Evolutionary conservation across 2,329 filamentous ascomycete genomes (phyloP).

Genomic region (Ophiostoma australiae): DNA sequence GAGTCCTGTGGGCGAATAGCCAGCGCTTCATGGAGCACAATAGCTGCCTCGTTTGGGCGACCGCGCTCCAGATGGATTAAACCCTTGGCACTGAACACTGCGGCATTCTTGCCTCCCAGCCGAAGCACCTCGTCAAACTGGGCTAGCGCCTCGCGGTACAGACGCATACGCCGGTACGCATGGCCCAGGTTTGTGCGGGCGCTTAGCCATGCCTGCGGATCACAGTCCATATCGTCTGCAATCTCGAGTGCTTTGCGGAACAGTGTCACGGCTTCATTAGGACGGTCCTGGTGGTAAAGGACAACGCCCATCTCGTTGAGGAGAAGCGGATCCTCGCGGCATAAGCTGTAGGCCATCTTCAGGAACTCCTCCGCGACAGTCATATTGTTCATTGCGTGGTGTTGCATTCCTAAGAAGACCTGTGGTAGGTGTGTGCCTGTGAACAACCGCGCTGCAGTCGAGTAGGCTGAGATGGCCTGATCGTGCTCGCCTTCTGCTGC

Average conservation of each 20-base stretch:
- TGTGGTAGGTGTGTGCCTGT: conserved; percentile 96
- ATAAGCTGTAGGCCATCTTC: conserved; percentile 78
- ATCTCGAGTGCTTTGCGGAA: conserved; percentile 75
- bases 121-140: conserved; percentile 86
- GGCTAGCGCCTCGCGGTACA: conserved; percentile 65
- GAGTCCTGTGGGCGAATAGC: conserved; percentile 74
- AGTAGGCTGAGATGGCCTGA: conserved; percentile 96
- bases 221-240: conserved; percentile 74
- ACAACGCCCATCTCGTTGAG: conserved; percentile 95
- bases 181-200: conserved; percentile 87
- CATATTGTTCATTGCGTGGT: conserved; percentile 93
- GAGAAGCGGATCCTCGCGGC: conserved; percentile 79
- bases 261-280: conserved; percentile 67
- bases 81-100: conserved; percentile 76
- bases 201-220: conserved; percentile 75
- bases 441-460: conserved; percentile 87
- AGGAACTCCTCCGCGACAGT: conserved; percentile 90
- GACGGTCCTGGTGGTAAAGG: conserved; percentile 83
- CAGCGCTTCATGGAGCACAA: conserved; percentile 77
- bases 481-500: conserved; percentile 96
- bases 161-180: conserved; percentile 67
- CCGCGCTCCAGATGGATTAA: conserved; percentile 76
- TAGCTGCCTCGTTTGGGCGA: conserved; percentile 69
- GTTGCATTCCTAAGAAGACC: conserved; percentile 96
- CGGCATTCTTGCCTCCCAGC: conserved; percentile 71